Evolutionary conservation across 2,329 filamentous ascomycete species (phyloP).

Genomic region (Juglanconis juglandina): DNA sequence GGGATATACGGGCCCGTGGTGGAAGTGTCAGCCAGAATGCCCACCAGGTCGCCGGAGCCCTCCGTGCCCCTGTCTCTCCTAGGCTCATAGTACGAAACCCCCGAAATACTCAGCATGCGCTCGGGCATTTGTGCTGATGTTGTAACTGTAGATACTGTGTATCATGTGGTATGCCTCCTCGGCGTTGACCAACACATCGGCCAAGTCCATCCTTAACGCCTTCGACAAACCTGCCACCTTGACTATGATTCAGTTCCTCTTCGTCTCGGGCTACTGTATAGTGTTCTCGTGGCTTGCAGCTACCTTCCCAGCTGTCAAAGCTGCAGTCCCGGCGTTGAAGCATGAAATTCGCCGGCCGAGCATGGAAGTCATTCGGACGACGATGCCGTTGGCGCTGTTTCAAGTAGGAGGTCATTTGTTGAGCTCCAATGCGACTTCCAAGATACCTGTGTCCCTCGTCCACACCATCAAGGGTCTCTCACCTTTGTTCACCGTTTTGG

Average conservation of each 20-base stretch:
- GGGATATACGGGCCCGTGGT: slow-evolving; percentile 73
- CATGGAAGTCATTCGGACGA: slow-evolving; percentile 77
- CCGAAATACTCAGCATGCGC: slow-evolving; percentile 1
- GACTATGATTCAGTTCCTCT: slow-evolving; percentile 88
- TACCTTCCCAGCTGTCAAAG: slow-evolving; percentile 67
- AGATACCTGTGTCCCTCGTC: slow-evolving; percentile 93
- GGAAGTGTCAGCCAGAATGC: slow-evolving; percentile 90
- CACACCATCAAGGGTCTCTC: slow-evolving; percentile 98
- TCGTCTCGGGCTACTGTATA: slow-evolving; percentile 86
- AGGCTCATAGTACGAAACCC: slow-evolving; percentile 70
- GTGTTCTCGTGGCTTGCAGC: slow-evolving; percentile 72
- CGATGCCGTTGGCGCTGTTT: slow-evolving; percentile 87
- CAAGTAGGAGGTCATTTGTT: slow-evolving; percentile 92
- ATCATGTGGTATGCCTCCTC: slow-evolving; percentile 93
- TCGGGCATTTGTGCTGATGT: slow-evolving; percentile 25
- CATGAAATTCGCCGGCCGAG: slow-evolving; percentile 80
- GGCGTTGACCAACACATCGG: slow-evolving; percentile 94
- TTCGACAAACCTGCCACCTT: slow-evolving; percentile 88
- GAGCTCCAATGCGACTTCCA: slow-evolving; percentile 87
- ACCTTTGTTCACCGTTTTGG: slow-evolving; percentile 89
- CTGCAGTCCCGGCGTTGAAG: slow-evolving; percentile 72
- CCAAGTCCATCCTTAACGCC: slow-evolving; percentile 91
- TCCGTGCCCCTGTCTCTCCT: slow-evolving; percentile 85
- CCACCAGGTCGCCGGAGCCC: slow-evolving; percentile 85
- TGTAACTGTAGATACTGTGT: slow-evolving; percentile 66